Percentiles rank a stretch among this genome's conserved stretches.
Conservation (phyloP, 164 flowering plant species). For the Piper longum region DNA sequence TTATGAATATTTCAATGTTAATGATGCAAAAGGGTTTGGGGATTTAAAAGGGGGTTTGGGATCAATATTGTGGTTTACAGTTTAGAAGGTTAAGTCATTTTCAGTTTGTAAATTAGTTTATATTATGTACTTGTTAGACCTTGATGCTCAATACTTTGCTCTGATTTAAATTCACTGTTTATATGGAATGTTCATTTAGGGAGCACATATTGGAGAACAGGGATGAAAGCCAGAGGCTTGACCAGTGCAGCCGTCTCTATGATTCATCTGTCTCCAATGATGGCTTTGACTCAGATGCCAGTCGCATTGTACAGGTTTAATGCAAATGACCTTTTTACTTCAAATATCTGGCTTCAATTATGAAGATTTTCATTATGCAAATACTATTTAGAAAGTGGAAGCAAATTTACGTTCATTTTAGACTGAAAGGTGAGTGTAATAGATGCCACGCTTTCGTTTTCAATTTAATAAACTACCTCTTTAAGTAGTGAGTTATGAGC, state of each 20-base stretch:
- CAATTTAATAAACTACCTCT: too few relatives aligned
- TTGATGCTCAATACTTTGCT: not conserved
- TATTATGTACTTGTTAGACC: too few relatives aligned
- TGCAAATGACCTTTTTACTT: not conserved
- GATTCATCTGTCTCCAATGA: constrained; percentile 81
- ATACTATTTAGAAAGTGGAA: not conserved
- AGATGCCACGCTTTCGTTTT: not conserved
- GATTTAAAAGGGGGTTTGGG: too few relatives aligned
- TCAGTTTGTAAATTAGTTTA: too few relatives aligned
- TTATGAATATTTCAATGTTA: too few relatives aligned
- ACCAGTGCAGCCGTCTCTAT: constrained; percentile 85
- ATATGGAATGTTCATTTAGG: constrained; percentile 21
- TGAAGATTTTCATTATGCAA: too few relatives aligned
- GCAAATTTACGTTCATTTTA: not conserved
- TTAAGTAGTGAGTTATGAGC: not conserved
- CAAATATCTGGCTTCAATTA: not conserved
- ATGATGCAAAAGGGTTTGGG: too few relatives aligned
- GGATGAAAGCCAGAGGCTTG: constrained; percentile 85
- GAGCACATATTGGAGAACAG: constrained; percentile 73
- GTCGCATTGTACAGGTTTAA: constrained; percentile 67
- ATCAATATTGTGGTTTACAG: too few relatives aligned
- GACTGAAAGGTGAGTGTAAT: not conserved
- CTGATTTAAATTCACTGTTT: not conserved
- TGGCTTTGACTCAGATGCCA: constrained; percentile 78
- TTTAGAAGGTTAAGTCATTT: too few relatives aligned